Evolutionary conservation across 352 stramenopile genomes (phyloP), one percentile per base, ranked within the genome.

Genomic region (Peronosclerospora sorghi): DNA sequence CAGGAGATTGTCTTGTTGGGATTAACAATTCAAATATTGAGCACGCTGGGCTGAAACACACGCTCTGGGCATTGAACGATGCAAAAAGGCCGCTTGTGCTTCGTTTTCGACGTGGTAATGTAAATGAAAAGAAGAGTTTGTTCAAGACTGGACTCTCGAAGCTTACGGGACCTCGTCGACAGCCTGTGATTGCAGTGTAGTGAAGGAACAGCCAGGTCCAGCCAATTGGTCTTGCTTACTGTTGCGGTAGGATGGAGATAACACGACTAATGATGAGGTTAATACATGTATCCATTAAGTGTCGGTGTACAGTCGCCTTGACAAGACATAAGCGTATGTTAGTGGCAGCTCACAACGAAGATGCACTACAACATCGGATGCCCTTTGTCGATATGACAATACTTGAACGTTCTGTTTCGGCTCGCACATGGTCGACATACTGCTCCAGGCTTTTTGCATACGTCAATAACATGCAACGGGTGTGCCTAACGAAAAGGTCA

Each of bases 1-100:
- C 75, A n/a, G 77, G 77, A 10, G 80, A 93, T 48, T 78, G 70
- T 38, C 62, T 93, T 21, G 76, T 90, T 27, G 73, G 70, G 6
- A 88, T 93, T 27, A 71, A 77, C n/a, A 79, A 69, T 24, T 73
- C 70, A 2, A 87, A 90, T 45, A 85, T 89, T 20, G 80, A 93
- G 51, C 72, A 90, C 37, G 78, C 80, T 21, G 80, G 80, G 10
- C 58, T 93, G 2, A 86, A 88, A 56, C 80, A 90, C 50, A 89
- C 80, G 21, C 35, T 93, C 15, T 93, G 80, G 80, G 76, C 77
- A 36, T 48, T 93, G 27, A 88, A 87, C 32, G 80, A 86, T 35
- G 66, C 75, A 8, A 62, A 71, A 17, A 69, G 77, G 0, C 80
- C 80, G 10, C 68, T 90, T 34, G 68, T 83, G 28, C 56, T 93